Conservation (phyloP, 1,139 yeast genomes). For the Candida sanyaensis region DNA sequence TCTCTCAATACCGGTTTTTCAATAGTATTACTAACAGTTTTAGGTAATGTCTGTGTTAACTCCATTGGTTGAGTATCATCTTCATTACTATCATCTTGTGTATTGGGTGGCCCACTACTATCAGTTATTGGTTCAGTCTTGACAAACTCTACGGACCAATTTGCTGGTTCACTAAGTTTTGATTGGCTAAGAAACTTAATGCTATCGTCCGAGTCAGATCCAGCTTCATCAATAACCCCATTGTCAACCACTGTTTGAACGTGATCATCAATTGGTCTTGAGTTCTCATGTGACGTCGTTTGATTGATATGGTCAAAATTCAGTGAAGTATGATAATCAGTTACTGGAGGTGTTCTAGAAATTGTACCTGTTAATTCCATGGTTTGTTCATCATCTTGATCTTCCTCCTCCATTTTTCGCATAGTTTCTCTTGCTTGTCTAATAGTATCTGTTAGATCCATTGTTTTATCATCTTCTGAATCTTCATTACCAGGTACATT, state of each 20-base stretch:
- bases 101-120: not conserved
- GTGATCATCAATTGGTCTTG: not conserved
- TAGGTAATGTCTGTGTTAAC: slow-evolving; percentile 16
- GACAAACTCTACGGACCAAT: not conserved
- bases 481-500: slow-evolving; percentile 9
- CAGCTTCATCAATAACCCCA: not conserved
- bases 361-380: slow-evolving; percentile 12
- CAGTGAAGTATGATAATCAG: not conserved
- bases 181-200: not conserved
- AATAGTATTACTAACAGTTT: not conserved
- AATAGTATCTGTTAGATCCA: slow-evolving; percentile 17
- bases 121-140: not conserved
- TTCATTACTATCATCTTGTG: not conserved
- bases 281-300: too few species aligned
- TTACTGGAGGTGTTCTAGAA: not conserved
- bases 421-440: not conserved
- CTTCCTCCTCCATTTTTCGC: slow-evolving; percentile 2
- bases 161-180: not conserved
- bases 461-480: slow-evolving; percentile 12
- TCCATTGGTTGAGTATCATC: slow-evolving; percentile 16
- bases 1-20: slow-evolving; percentile 3
- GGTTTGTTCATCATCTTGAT: slow-evolving; percentile 2
- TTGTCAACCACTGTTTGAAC: not conserved
- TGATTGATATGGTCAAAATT: not conserved
- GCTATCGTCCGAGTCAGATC: not conserved